Base-by-base conservation (phyloP, 2,329 filamentous ascomycete species). In the Cladosporium sp. region DNA sequence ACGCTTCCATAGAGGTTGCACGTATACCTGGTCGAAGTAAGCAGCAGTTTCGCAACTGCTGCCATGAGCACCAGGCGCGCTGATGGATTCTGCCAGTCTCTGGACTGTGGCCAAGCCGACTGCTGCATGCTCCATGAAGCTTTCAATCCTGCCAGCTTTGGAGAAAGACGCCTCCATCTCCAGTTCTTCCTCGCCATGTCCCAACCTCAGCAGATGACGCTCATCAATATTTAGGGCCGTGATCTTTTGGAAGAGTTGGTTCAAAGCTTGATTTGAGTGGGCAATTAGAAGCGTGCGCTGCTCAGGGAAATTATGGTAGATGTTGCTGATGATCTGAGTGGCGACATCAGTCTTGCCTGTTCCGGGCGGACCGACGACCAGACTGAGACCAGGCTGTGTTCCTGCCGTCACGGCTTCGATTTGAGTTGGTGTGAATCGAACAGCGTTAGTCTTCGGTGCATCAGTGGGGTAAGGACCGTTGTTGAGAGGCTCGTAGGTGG, bases 301-400 rank as follows among this genome's bases (percentile, higher is more conserved):
- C 69, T 89, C 84, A 8, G 95, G 93, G 76, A 97, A 99, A 79
- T 98, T 97, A 82, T 98, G 94, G 76, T 99, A 99, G 72, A 99
- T 91, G 77, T 98, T 97, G 81, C 92, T 97, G 80, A 99, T 99
- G 76, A 98, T 96, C 78, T 99, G 95, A 5, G 94, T 97, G 57
- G 93, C 93, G 62, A 99, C 95, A 78, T 99, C 95, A n/a, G 95
- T 99, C 82, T 99, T 99, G 68, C 96, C 95, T 7, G 95, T 99
- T 64, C 95, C 95, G 8, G 95, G 95, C 63, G 95, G 95, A 0
- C 95, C 95, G 68, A 99, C 92, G 71, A 99, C 90, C 57, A 99
- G 87, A 1, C 94, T 97, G 61, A 99, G 84, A 23, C 96, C 95
- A 40, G 95, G 94, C 73, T 99, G 96, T 7, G 92, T 93, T 23